Evolutionary conservation across 257 asterid genomes (phyloP).

Genomic region (Rhazya stricta): DNA sequence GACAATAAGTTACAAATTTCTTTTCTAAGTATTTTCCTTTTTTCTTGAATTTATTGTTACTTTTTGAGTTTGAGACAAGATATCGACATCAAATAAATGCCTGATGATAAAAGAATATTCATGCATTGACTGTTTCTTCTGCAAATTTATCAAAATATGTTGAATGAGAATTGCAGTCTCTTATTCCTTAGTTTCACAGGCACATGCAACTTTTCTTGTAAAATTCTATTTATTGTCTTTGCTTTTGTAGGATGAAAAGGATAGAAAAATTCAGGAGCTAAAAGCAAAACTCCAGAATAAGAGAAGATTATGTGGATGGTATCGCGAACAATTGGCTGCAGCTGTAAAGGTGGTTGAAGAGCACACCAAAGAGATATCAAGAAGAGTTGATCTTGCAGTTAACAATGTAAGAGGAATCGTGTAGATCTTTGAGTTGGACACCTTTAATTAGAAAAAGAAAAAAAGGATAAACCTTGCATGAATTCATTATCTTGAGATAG

Average conservation of each 20-base stretch:
- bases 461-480: not conserved
- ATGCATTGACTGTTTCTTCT: not conserved
- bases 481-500: not conserved
- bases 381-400: not conserved
- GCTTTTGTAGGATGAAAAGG: conserved; percentile 4
- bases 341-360: conserved; percentile 8
- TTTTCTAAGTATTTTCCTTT: too few species aligned
- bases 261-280: conserved; percentile 6
- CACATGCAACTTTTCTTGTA: not conserved
- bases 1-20: too few species aligned
- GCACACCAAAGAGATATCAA: conserved; percentile 2
- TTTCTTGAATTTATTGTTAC: too few species aligned
- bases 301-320: conserved; percentile 9
- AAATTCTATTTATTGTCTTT: not conserved
- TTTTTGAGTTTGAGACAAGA: not conserved
- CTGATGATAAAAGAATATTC: not conserved
- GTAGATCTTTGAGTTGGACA: not conserved
- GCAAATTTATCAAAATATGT: not conserved
- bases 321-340: conserved; percentile 6
- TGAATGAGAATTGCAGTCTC: not conserved
- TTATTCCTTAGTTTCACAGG: not conserved
- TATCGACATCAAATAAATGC: not conserved
- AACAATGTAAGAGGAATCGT: not conserved
- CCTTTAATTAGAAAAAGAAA: not conserved
- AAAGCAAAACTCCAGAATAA: conserved; percentile 1